Conservation (phyloP, 805 yeast species). For the Wickerhamiella kazuoi region DNA sequence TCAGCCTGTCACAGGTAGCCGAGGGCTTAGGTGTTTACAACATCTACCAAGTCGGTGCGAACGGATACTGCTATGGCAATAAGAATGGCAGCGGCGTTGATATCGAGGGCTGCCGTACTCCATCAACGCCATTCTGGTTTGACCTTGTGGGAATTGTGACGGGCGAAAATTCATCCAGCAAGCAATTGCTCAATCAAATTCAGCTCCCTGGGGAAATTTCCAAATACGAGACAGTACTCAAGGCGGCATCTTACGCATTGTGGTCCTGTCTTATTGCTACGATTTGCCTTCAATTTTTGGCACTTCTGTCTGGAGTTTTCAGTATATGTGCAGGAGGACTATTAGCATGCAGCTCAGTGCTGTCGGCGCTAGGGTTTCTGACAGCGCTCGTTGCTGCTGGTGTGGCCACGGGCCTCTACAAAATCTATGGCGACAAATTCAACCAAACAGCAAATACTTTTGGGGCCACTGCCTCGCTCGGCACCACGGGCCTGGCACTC, state of each 20-base stretch:
- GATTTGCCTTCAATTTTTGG: constrained; percentile 26
- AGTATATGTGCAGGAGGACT: constrained; percentile 31
- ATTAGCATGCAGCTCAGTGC: constrained; percentile 28
- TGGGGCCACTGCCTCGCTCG: constrained; percentile 40
- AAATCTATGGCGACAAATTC: constrained; percentile 32
- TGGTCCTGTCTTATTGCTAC: constrained; percentile 37
- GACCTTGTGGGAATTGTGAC: constrained; percentile 29
- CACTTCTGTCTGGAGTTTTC: constrained; percentile 26
- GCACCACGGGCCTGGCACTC: constrained; percentile 35
- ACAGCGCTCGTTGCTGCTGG: constrained; percentile 25
- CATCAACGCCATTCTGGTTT: constrained; percentile 38
- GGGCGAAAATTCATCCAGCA: constrained; percentile 10
- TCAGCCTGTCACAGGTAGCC: not conserved
- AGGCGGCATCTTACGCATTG: constrained; percentile 36
- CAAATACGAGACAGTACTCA: constrained; percentile 28
- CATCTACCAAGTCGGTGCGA: constrained; percentile 38
- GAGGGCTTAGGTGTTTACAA: constrained; percentile 27
- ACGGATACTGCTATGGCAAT: constrained; percentile 45
- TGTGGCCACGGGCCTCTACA: constrained; percentile 45
- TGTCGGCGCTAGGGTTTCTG: constrained; percentile 13
- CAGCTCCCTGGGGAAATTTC: constrained; percentile 38
- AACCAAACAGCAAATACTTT: constrained; percentile 29
- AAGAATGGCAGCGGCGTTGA: constrained; percentile 16
- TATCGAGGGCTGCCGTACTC: constrained; percentile 34
- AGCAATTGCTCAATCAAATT: constrained; percentile 19